Percentiles rank a stretch among this genome's conserved stretches.
Evolutionary conservation across 495 filamentous ascomycete genomes (phyloP).

Genomic region (Hyaloscypha hepaticicola): DNA sequence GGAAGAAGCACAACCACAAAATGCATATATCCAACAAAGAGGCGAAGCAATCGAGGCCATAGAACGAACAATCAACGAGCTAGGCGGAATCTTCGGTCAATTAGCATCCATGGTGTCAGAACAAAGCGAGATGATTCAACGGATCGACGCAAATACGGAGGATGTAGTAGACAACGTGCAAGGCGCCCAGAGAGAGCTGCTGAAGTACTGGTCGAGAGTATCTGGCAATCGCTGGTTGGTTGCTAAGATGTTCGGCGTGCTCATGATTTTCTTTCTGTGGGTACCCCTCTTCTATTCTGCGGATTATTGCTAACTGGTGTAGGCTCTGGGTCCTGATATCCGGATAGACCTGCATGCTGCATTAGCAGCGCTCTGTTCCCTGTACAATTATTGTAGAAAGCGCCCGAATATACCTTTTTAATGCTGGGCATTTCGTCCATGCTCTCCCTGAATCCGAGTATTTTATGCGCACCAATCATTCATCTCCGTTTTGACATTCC

Average conservation of each 20-base stretch:
- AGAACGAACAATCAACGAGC: constrained; percentile 89
- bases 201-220: constrained; percentile 96
- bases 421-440: constrained; percentile 1
- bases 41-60: constrained; percentile 97
- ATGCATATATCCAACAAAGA: constrained; percentile 88
- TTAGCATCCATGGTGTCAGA: constrained; percentile 97
- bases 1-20: constrained; percentile 85
- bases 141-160: constrained; percentile 93
- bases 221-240: constrained; percentile 94
- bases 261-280: constrained; percentile 58
- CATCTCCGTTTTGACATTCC: too few species aligned
- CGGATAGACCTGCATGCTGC: constrained; percentile 16
- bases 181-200: constrained; percentile 87
- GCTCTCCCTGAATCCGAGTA: neutral
- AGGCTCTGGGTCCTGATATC: constrained; percentile 35
- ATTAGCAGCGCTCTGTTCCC: constrained; percentile 1
- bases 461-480: neutral
- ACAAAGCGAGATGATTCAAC: constrained; percentile 90
- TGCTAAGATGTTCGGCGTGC: constrained; percentile 96
- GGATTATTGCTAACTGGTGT: constrained; percentile 15
- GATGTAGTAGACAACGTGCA: constrained; percentile 97
- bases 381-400: constrained; percentile 29
- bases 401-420: constrained; percentile 28
- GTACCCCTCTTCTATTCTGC: constrained; percentile 17
- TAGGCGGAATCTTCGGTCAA: constrained; percentile 95